A percentile compares a stretch with the other conserved stretches of the same genome.
These are phyloP conservation scores for Raphanus hybrid DNA, from an alignment of 441 rosid species.

Conservation along the genomic window DNA sequence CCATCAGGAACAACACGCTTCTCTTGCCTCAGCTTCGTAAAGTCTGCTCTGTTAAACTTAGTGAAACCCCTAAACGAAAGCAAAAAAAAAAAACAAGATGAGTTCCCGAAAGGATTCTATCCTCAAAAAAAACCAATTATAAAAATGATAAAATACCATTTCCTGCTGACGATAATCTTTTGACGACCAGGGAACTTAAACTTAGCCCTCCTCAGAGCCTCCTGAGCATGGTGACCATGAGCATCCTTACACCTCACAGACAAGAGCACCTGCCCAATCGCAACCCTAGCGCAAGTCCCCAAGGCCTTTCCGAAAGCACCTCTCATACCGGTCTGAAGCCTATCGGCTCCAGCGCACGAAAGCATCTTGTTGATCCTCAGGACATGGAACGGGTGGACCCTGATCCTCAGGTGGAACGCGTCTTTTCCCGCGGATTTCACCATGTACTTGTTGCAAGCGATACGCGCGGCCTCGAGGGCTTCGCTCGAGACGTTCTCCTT, in stretches of 20 bases:
- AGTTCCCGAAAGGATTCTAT: not conserved
- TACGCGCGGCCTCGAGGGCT: conserved; percentile 90
- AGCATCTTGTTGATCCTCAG: conserved; percentile 95
- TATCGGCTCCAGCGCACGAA: conserved; percentile 97
- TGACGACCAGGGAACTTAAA: conserved; percentile 98
- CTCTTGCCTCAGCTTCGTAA: conserved; percentile 67
- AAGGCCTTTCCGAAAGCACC: conserved; percentile 73
- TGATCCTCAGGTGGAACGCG: conserved; percentile 85
- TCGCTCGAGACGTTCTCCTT: conserved; percentile 91
- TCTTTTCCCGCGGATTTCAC: conserved; percentile 85
- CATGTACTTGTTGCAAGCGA: conserved; percentile 98
- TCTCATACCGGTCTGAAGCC: conserved; percentile 87
- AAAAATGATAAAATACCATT: conserved; percentile 52
- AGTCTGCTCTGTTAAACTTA: conserved; percentile 78
- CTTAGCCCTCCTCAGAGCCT: conserved; percentile 94
- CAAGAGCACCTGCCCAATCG: conserved; percentile 82
- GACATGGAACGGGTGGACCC: conserved; percentile 95
- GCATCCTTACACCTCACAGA: conserved; percentile 87
- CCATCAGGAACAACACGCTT: conserved; percentile 77
- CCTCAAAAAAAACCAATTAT: too few relatives aligned
- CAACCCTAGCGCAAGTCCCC: conserved; percentile 65
- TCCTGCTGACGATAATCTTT: conserved; percentile 94
- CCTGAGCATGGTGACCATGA: conserved; percentile 84
- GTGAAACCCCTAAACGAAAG: conserved; percentile 80
- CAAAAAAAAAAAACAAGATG: not conserved